Base-by-base conservation (phyloP, 2,329 filamentous ascomycete species). In the Thyridium curvatum region DNA sequence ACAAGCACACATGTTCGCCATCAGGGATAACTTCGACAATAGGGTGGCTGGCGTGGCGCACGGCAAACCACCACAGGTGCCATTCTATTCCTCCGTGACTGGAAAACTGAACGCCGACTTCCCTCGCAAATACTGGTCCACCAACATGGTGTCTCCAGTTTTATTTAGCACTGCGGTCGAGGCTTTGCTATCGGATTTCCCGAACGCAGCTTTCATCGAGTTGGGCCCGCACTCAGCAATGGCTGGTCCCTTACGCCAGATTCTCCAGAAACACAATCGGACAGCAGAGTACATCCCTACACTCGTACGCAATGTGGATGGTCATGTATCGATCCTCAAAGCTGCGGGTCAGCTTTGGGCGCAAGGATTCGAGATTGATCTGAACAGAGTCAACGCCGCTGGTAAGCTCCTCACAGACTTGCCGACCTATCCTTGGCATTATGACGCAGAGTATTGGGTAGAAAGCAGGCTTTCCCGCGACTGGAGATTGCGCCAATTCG, bases 71-170 rank as follows among this genome's bases (percentile, higher is more conserved):
- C 34, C 40, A 8, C 7, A 18, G 9, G 12, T 43, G 12, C 28
- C 38, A 4, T 38, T 42, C 18, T 37, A 35, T 21, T 34, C 32
- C 2, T 34, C 34, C 12, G 37, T 37, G 17, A 34, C 21, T 4
- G 15, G 21, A 1, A 9, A 9, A 2, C 9, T 8, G 4, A 30
- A 32, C 17, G 39, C n/a, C 21, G 26, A 42, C 6, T n/a, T 42
- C 8, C 37, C 51, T 10, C 35, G 16, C 1, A 46, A 30, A 10
- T 61, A 63, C 39, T 65, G 59, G 59, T 40, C 40, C 1, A 45
- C 50, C 12, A 65, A 65, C 37, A 49, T 64, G 48, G 43, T 47
- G 9, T 50, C 47, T 2, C 51, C 59, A 4, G 60, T 64, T 1
- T 37, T 51, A 3, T 65, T 65, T 41, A 50, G 46, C 3, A 45